These are phyloP conservation scores for Saccharomycopsis lassenensis DNA, from an alignment of 805 yeast genomes.

Conservation along the genomic window DNA sequence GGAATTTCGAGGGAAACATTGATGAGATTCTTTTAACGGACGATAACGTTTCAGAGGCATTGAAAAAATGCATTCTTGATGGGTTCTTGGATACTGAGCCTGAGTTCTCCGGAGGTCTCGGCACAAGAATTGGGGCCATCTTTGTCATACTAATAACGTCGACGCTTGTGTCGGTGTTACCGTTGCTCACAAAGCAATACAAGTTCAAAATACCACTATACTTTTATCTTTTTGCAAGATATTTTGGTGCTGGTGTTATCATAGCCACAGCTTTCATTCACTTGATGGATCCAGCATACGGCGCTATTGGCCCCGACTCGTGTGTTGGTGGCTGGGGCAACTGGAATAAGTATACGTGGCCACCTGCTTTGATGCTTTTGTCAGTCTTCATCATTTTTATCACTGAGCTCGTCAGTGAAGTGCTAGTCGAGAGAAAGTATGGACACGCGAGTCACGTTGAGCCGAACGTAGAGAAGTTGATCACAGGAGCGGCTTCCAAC, in stretches of 20 bases:
- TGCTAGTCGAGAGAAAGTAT: conserved; percentile 28
- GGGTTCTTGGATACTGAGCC: conserved; percentile 32
- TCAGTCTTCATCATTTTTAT: conserved; percentile 31
- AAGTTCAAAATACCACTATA: conserved; percentile 32
- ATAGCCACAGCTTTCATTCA: conserved; percentile 69
- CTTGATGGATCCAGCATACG: conserved; percentile 44
- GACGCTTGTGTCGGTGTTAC: conserved; percentile 34
- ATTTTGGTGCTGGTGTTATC: conserved; percentile 70
- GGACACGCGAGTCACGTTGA: conserved; percentile 20
- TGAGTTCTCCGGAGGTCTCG: conserved; percentile 33
- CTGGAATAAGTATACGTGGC: conserved; percentile 30
- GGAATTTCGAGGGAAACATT: conserved; percentile 21
- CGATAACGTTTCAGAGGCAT: conserved; percentile 24
- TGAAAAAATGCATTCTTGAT: conserved; percentile 32
- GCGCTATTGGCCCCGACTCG: conserved; percentile 20
- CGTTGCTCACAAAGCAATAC: conserved; percentile 31
- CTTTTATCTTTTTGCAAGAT: conserved; percentile 24
- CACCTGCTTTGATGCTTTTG: conserved; percentile 34
- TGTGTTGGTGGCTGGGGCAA: conserved; percentile 20
- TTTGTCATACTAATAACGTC: conserved; percentile 49
- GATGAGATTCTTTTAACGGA: conserved; percentile 25
- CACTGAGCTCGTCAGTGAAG: conserved; percentile 31
- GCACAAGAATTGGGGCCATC: conserved; percentile 43
- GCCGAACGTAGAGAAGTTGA: conserved; percentile 17
- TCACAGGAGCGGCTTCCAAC: no score